Evolutionary conservation across 2,329 filamentous ascomycete species (phyloP).

Genomic region (Arthroderma uncinatum): DNA sequence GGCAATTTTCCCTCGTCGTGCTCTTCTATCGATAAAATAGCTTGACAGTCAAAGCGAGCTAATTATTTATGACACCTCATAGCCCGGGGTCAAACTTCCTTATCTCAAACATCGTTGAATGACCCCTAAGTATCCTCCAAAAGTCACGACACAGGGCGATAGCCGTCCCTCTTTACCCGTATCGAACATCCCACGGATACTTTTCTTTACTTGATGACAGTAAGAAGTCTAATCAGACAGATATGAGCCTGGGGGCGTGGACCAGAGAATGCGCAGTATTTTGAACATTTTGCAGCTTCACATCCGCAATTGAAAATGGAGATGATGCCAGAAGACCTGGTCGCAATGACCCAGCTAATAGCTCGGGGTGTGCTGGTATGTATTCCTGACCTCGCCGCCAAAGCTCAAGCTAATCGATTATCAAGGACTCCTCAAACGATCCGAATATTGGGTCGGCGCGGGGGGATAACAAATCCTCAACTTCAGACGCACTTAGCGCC

Average conservation of each 20-base stretch:
- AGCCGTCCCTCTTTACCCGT: too few relatives aligned
- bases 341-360: not conserved
- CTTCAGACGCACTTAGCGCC: conserved; percentile 22
- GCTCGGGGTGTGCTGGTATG: conserved; percentile 5
- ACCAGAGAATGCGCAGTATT: not conserved
- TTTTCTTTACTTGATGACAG: too few relatives aligned
- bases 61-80: not conserved
- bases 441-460: conserved; percentile 34
- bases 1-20: not conserved
- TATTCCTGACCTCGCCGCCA: not conserved
- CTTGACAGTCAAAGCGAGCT: not conserved
- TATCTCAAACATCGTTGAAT: too few relatives aligned
- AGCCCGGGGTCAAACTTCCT: not conserved
- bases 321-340: not conserved
- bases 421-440: conserved; percentile 30
- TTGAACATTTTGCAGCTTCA: not conserved
- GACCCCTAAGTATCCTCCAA: too few relatives aligned
- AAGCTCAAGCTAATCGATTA: not conserved
- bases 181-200: too few relatives aligned
- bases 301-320: not conserved
- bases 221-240: too few relatives aligned
- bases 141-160: too few relatives aligned
- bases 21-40: not conserved
- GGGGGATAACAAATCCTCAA: conserved; percentile 28
- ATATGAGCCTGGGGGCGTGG: not conserved